Evolutionary conservation across 2,329 filamentous ascomycete genomes (phyloP).

Genomic region (Hypoxylon sp.): DNA sequence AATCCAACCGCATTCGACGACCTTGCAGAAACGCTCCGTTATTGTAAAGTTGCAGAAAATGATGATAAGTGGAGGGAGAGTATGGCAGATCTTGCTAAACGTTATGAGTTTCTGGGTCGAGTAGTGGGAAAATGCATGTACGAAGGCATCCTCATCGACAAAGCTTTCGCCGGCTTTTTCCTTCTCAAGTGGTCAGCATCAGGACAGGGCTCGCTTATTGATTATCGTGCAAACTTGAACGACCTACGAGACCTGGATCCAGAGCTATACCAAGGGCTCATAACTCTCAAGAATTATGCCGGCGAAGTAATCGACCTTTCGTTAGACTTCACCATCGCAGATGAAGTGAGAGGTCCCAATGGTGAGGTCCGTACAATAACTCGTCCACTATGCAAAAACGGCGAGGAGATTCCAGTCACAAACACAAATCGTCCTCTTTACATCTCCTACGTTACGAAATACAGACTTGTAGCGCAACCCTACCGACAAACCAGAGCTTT

Average conservation of each 20-base stretch:
- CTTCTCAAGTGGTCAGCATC: constrained; percentile 93
- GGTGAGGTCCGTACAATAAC: constrained; percentile 74
- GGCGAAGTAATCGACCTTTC: constrained; percentile 85
- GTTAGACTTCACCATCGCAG: constrained; percentile 91
- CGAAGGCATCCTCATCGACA: constrained; percentile 94
- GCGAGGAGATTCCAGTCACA: constrained; percentile 83
- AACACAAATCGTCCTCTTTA: constrained; percentile 96
- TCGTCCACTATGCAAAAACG: constrained; percentile 81
- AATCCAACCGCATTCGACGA: constrained; percentile 85
- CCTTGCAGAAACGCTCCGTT: constrained; percentile 70
- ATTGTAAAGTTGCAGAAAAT: constrained; percentile 66
- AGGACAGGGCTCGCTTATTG: constrained; percentile 68
- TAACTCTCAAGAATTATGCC: constrained; percentile 85
- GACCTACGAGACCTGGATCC: constrained; percentile 94
- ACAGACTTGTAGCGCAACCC: constrained; percentile 87
- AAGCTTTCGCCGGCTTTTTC: constrained; percentile 95
- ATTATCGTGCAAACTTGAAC: constrained; percentile 93
- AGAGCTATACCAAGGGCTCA: constrained; percentile 87
- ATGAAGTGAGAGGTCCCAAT: constrained; percentile 68
- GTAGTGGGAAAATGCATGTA: constrained; percentile 97
- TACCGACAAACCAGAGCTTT: constrained; percentile 88
- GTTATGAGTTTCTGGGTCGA: constrained; percentile 92
- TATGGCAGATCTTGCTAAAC: constrained; percentile 74
- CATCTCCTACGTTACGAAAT: constrained; percentile 90
- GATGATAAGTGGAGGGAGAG: constrained; percentile 70